phyloP scores from a whole-genome alignment of 768 basidiomycete genomes.

The Hortiboletus flavorubellus region DNA sequence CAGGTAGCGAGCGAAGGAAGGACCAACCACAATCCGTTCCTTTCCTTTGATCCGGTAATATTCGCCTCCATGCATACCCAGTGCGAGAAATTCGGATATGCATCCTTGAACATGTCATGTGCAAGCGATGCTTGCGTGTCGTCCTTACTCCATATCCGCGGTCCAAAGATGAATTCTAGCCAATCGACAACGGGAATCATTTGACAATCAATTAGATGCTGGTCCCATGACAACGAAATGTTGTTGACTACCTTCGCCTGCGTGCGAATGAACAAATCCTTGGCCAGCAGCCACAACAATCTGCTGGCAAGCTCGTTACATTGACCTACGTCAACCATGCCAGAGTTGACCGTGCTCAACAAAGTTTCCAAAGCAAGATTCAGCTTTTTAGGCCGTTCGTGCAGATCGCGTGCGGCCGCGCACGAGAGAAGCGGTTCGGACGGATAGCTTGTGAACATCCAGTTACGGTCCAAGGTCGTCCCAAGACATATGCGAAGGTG shows the following conservation, averaged over 20 bases:
- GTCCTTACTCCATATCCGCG: background rate
- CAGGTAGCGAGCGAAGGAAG: background rate
- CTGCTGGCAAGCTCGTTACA: slow-evolving; percentile 5
- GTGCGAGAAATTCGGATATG: slow-evolving; percentile 14
- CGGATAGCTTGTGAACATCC: slow-evolving; percentile 17
- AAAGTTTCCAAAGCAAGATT: background rate
- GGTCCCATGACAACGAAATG: slow-evolving; percentile 1
- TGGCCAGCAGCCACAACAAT: slow-evolving; percentile 2
- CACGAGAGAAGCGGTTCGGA: slow-evolving; percentile 19
- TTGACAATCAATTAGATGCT: slow-evolving; percentile 6
- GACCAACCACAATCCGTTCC: background rate
- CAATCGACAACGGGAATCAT: slow-evolving; percentile 10
- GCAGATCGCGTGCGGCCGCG: slow-evolving; percentile 2
- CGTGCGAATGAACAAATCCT: slow-evolving; percentile 2
- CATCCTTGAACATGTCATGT: slow-evolving; percentile 2
- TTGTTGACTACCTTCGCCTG: background rate
- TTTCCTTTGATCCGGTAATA: background rate
- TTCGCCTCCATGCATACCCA: slow-evolving; percentile 12
- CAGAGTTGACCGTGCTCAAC: background rate
- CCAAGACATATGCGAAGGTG: slow-evolving; percentile 12
- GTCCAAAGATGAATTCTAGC: slow-evolving; percentile 13
- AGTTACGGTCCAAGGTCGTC: slow-evolving; percentile 3
- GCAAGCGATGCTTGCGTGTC: background rate
- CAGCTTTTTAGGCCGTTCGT: background rate
- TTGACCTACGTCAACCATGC: slow-evolving; percentile 6